Evolutionary conservation across 2,329 filamentous ascomycete genomes (phyloP).

Genomic region (Nannizzia gypsea): DNA sequence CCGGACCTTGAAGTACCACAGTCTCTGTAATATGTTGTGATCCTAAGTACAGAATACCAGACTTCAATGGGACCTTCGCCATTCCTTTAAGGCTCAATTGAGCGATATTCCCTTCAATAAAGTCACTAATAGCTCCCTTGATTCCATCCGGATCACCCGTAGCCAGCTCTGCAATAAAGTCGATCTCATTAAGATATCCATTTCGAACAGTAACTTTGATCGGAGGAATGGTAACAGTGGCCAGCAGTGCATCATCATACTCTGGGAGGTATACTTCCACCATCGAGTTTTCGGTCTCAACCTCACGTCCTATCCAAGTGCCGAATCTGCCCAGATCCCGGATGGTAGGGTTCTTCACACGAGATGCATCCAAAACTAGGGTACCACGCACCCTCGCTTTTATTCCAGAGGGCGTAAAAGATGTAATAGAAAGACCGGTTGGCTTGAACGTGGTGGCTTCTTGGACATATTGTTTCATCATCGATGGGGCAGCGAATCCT

Average conservation of each 20-base stretch:
- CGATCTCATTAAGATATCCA: constrained; percentile 62
- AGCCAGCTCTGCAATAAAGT: constrained; percentile 64
- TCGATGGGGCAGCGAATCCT: constrained; percentile 68
- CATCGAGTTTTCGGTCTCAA: constrained; percentile 61
- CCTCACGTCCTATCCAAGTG: constrained; percentile 66
- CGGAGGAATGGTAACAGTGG: constrained; percentile 62
- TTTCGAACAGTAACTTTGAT: constrained; percentile 67
- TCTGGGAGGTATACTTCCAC: constrained; percentile 72
- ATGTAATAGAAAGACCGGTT: constrained; percentile 71
- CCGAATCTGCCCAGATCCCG: constrained; percentile 64
- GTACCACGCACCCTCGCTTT: constrained; percentile 69
- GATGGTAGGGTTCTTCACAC: constrained; percentile 58
- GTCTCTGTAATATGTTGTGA: constrained; percentile 63
- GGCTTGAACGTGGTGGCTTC: constrained; percentile 72
- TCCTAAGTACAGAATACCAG: constrained; percentile 68
- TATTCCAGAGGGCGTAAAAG: constrained; percentile 67
- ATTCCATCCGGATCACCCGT: constrained; percentile 69
- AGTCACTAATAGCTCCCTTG: constrained; percentile 72
- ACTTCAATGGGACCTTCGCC: constrained; percentile 60
- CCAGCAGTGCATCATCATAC: constrained; percentile 65
- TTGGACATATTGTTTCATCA: constrained; percentile 75
- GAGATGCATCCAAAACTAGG: constrained; percentile 66
- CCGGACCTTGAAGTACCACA: constrained; percentile 67
- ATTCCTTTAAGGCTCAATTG: constrained; percentile 61
- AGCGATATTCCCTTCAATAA: constrained; percentile 66